Evolutionary conservation across 202 grass and related monocot species (phyloP).

Genomic region (Setaria viridis): DNA sequence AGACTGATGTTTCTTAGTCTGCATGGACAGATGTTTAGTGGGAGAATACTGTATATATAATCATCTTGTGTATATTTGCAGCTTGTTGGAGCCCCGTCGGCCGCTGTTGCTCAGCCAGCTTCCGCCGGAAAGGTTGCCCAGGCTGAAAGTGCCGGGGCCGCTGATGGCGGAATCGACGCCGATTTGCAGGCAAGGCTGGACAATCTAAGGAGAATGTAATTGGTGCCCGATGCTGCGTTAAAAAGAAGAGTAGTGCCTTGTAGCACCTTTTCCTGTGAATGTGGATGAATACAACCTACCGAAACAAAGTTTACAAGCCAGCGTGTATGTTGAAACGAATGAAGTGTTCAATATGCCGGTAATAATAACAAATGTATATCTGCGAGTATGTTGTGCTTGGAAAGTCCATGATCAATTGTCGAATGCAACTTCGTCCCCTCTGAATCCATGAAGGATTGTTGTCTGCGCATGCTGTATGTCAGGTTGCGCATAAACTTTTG

Average conservation of each 20-base stretch:
- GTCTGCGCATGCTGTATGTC: neutral
- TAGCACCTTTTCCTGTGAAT: neutral
- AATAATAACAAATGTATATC: neutral
- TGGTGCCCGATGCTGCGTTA: neutral
- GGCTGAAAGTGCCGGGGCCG: constrained; percentile 55
- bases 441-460: neutral
- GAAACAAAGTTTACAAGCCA: neutral
- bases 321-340: neutral
- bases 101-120: constrained; percentile 55
- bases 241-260: neutral
- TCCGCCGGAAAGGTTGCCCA: constrained; percentile 63
- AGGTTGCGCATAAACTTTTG: neutral
- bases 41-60: neutral
- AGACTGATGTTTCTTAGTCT: neutral
- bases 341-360: neutral
- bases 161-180: constrained; percentile 63
- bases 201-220: constrained; percentile 75
- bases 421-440: neutral
- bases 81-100: constrained; percentile 78
- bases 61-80: constrained; percentile 38
- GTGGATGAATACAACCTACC: neutral
- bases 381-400: neutral
- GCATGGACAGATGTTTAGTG: neutral
- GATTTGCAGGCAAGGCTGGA: constrained; percentile 78
- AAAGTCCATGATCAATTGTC: neutral